Evolutionary conservation across 495 filamentous ascomycete species (phyloP), one percentile per base, ranked within the genome.

Genomic region (Hypoxylon fuscum): DNA sequence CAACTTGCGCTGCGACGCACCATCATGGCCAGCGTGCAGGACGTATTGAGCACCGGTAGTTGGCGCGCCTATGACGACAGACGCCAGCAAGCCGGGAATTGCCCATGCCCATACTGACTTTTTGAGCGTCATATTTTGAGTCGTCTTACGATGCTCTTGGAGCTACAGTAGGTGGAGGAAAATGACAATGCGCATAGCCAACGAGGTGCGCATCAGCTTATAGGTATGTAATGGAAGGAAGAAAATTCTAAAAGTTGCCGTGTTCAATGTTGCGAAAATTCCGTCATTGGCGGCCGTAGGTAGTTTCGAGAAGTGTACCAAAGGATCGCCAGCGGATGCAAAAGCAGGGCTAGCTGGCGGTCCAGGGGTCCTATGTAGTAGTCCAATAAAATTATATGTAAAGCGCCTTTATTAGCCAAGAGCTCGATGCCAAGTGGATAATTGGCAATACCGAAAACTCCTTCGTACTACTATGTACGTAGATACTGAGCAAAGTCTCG

Each of bases 1-100:
- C 71, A 93, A 76, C 63, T 78, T 80, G 62, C 77, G 77, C 64
- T 72, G 76, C 27, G 72, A 62, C 31, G 64, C 43, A 44, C 57
- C 60, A 34, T 63, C 48, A 48, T 50, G 35, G 37, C 37, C 40
- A 38, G 63, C 54, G 56, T 70, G 69, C 64, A 70, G 59, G 49
- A 63, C 67, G 49, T 40, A 40, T 58, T 72, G 69, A 25, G 35
- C 8, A 37, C 54, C 69, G 57, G 64, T 62, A 61, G 63, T 66
- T 65, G 61, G 45, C n/a, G 60, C 67, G 47, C 66, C 55, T 59
- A 63, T 62, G 57, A 65, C 53, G 50, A 70, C 40, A 51, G 50
- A 54, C 35, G 47, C 67, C 66, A 72, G 53, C 38, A 72, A 51
- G 57, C 59, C 45, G 66, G 70, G 50, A 58, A 66, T 51, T 42